Base-by-base conservation (phyloP, 2,329 filamentous ascomycete species). In the Teratosphaeriaceae sp. region DNA sequence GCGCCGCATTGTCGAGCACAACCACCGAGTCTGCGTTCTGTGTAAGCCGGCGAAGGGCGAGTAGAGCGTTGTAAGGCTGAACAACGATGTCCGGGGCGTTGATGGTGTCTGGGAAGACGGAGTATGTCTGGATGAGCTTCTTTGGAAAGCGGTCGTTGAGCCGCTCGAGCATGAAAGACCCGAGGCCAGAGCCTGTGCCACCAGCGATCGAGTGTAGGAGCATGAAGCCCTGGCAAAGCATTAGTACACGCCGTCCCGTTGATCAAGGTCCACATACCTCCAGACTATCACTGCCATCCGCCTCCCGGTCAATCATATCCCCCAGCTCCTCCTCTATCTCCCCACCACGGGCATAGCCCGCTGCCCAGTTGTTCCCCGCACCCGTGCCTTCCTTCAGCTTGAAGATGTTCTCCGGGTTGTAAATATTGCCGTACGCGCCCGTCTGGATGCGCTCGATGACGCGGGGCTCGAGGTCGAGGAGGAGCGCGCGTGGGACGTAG, bases 401-500 rank as follows among this genome's bases (percentile, higher is more conserved):
- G 64, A 94, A 98, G 70, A 97, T 96, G 73, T 98, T 98, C 68
- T 98, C 92, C 0, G 92, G 92, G 64, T 98, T 98, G 78, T 98
- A 98, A 47, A 98, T 98, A 65, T 98, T 97, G 66, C 84, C 88
- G 73, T 98, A 98, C 0, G 89, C 83, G 1, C 92, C 88, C 8
- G 83, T 84, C 69, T 97, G 90, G 55, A 98, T 98, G 48, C 81
- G 74, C 62, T 97, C 85, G 61, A 98, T 85, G 50, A 97, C 89
- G 52, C 92, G 79, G 19, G 92, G 92, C 67, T 98, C 92, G 29
- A 98, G 74, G 64, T 98, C 92, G 50, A 98, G 84, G 40, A 98
- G 73, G 57, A 98, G 97, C 37, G 92, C 90, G 62, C 92, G 80
- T 8, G 92, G 92, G 54, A 98, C 97, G 68, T 98, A 98, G 70